Conservation (phyloP, 2,329 filamentous ascomycete species). For the Remersonia thermophila region DNA sequence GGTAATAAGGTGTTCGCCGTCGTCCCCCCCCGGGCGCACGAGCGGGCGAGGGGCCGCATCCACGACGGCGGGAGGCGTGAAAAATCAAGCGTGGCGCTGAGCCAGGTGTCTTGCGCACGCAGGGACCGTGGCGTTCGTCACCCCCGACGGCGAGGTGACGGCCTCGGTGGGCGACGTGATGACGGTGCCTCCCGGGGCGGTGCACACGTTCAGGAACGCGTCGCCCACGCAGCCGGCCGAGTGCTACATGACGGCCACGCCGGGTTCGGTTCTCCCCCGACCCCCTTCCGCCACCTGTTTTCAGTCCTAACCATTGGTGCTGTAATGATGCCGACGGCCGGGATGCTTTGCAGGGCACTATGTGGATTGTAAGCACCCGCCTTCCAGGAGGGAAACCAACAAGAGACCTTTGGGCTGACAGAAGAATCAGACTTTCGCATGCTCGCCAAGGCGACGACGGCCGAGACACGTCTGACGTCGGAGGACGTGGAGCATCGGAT, state of each 20-base stretch:
- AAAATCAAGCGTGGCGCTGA: too few species aligned
- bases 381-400: background rate
- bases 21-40: too few species aligned
- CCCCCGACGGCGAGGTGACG: constrained; percentile 22
- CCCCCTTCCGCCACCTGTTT: too few species aligned
- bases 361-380: constrained; percentile 23
- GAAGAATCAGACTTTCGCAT: constrained; percentile 23
- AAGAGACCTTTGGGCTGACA: constrained; percentile 3
- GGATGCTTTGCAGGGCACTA: constrained; percentile 20
- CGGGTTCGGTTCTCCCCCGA: constrained; percentile 13
- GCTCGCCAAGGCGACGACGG: constrained; percentile 20
- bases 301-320: too few species aligned
- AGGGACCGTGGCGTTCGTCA: constrained; percentile 23
- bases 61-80: too few species aligned
- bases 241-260: constrained; percentile 27
- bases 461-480: constrained; percentile 18
- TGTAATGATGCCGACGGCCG: too few species aligned
- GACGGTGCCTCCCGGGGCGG: constrained; percentile 24
- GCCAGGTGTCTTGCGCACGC: background rate
- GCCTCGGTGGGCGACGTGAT: constrained; percentile 23
- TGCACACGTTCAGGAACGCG: constrained; percentile 25
- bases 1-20: constrained; percentile 14
- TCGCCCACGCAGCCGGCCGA: constrained; percentile 23
- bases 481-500: constrained; percentile 23
- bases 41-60: too few species aligned